phyloP scores from a whole-genome alignment of 2,329 filamentous ascomycete species.

The Neoascochyta sp. region DNA sequence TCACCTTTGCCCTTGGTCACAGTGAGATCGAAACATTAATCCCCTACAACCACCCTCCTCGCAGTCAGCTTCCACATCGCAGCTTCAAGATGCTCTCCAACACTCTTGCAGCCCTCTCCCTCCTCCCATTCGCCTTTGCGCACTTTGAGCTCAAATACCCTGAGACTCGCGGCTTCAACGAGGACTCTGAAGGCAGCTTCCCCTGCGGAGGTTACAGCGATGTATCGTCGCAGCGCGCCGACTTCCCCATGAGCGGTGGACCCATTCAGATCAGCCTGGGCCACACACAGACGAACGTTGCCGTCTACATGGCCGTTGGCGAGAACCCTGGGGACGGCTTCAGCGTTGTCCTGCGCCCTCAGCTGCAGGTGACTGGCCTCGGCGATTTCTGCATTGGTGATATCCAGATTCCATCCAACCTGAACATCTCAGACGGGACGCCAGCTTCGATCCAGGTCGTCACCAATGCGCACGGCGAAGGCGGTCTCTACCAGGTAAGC shows the following conservation, averaged over 20 bases:
- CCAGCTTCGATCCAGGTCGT: conserved; percentile 67
- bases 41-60: no score
- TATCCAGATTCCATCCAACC: conserved; percentile 51
- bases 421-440: conserved; percentile 57
- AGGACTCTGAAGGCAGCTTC: conserved; percentile 46
- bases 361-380: conserved; percentile 57
- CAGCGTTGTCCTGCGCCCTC: conserved; percentile 63
- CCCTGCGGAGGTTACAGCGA: conserved; percentile 52
- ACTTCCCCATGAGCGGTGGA: conserved; percentile 49
- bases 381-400: conserved; percentile 64
- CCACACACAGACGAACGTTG: conserved; percentile 51
- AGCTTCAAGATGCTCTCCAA: conserved; percentile 30
- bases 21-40: no score
- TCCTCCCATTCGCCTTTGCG: conserved; percentile 48
- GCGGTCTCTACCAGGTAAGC: conserved; percentile 62
- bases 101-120: conserved; percentile 38
- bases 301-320: conserved; percentile 53
- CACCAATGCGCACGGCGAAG: conserved; percentile 55
- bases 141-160: conserved; percentile 58
- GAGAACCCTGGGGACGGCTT: conserved; percentile 57
- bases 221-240: conserved; percentile 44
- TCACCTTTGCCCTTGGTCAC: no score
- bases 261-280: conserved; percentile 52
- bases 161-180: conserved; percentile 47
- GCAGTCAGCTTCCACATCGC: no score